These are phyloP conservation scores for Podila epicladia DNA, from an alignment of 192 early-diverging fungal species.

Conservation along the genomic window DNA sequence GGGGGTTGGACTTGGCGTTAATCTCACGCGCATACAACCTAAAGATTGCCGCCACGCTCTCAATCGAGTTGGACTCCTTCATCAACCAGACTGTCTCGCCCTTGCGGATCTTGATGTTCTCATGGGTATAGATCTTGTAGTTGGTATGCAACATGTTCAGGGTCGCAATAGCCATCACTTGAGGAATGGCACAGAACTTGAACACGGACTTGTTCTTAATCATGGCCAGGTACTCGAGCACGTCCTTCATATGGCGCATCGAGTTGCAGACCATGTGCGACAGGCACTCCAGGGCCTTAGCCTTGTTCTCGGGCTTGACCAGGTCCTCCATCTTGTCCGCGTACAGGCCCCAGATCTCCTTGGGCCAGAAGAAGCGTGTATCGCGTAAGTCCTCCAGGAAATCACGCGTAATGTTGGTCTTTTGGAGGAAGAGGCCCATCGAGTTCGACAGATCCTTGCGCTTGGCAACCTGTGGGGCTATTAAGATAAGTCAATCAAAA, in stretches of 20 bases:
- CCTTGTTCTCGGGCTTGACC: slow-evolving; percentile 72
- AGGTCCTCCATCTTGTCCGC: slow-evolving; percentile 76
- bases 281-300: slow-evolving; percentile 77
- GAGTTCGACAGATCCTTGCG: slow-evolving; percentile 72
- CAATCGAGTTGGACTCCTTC: slow-evolving; percentile 61
- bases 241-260: slow-evolving; percentile 84
- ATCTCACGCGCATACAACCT: slow-evolving; percentile 70
- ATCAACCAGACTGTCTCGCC: slow-evolving; percentile 83
- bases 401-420: slow-evolving; percentile 98
- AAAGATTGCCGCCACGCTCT: slow-evolving; percentile 71
- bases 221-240: slow-evolving; percentile 84
- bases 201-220: slow-evolving; percentile 86
- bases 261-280: slow-evolving; percentile 91
- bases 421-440: slow-evolving; percentile 99
- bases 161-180: slow-evolving; percentile 98
- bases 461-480: slow-evolving; percentile 38
- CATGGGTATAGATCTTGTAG: slow-evolving; percentile 72
- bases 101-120: slow-evolving; percentile 93
- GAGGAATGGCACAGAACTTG: slow-evolving; percentile 98
- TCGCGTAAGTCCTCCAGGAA: slow-evolving; percentile 91
- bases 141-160: slow-evolving; percentile 90
- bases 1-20: slow-evolving; percentile 67
- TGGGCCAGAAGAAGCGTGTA: slow-evolving; percentile 95
- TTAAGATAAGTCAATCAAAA: neutral
- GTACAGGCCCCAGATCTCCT: slow-evolving; percentile 92